These are phyloP conservation scores for Trichoderma asperellum DNA, from an alignment of 2,329 filamentous ascomycete genomes.

Conservation along the genomic window DNA sequence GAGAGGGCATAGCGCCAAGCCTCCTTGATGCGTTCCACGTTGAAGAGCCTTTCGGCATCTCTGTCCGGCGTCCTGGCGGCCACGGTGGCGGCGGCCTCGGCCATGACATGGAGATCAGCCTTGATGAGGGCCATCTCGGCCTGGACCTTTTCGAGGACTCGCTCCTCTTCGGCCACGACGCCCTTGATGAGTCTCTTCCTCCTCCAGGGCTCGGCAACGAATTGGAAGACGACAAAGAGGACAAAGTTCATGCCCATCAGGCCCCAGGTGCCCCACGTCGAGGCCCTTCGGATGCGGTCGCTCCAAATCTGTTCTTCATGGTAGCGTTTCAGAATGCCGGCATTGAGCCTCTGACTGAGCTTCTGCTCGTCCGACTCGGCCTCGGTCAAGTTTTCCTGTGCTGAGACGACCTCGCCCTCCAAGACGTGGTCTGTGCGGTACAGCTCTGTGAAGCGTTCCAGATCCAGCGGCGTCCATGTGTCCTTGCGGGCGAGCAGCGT, in stretches of 20 bases:
- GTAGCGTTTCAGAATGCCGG: slow-evolving; percentile 85
- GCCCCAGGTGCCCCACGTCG: slow-evolving; percentile 98
- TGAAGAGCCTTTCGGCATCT: neutral
- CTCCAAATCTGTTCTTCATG: slow-evolving; percentile 99
- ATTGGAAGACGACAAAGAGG: slow-evolving; percentile 82
- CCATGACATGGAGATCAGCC: slow-evolving; percentile 37
- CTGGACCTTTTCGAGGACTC: slow-evolving; percentile 54
- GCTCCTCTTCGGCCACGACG: slow-evolving; percentile 78
- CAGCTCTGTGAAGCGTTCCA: slow-evolving; percentile 91
- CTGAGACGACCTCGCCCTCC: slow-evolving; percentile 77
- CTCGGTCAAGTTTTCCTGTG: slow-evolving; percentile 71
- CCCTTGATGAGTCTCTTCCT: slow-evolving; percentile 78
- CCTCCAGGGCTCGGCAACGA: slow-evolving; percentile 92
- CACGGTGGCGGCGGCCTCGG: slow-evolving; percentile 29
- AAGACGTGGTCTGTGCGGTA: slow-evolving; percentile 93
- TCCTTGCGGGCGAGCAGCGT: slow-evolving; percentile 92
- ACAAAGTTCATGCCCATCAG: slow-evolving; percentile 96
- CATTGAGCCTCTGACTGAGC: slow-evolving; percentile 73
- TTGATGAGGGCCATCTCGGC: slow-evolving; percentile 46
- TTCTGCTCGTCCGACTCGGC: slow-evolving; percentile 82
- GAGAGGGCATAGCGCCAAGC: slow-evolving; percentile 17
- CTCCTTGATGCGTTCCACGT: slow-evolving; percentile 10
- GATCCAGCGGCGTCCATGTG: slow-evolving; percentile 81
- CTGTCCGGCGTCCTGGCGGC: neutral
- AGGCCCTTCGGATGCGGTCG: slow-evolving; percentile 93